Evolutionary conservation across 2,329 filamentous ascomycete species (phyloP), one percentile per base, ranked within the genome.

Genomic region (Alternaria arborescens): DNA sequence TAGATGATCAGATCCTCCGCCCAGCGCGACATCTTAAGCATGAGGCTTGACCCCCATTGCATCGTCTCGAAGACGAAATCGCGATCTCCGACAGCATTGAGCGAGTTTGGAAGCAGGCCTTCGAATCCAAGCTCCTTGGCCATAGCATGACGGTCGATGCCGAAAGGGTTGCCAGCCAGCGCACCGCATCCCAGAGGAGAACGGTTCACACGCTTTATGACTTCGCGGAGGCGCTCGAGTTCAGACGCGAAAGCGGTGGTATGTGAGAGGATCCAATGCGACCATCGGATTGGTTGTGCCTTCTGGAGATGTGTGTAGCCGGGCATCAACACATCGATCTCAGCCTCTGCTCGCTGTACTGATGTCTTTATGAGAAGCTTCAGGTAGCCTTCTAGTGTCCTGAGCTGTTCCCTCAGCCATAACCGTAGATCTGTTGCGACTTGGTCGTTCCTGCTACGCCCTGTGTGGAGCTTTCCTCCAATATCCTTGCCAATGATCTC

Each of bases 271-370:
- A 97, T 83, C 90, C 90, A 94, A 74, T 95, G 92, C 56, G 86
- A 88, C 90, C 90, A 97, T 62, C 91, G 84, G 68, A 97, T 88
- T 1, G 92, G 92, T 80, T 91, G 87, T 4, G 92, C 92, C 54
- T 91, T 89, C 81, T 97, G 93, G 36, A 95, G 81, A 79, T 97
- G 93, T 14, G 92, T 96, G 81, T 97, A 97, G 3, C 91, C 91
- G 1, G 93, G 93, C 91, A 97, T 95, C 72, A 96, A 78, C 66
- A 87, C 84, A 68, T 91, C 89, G 65, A 94, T 88, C 71, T 95
- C 91, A 36, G 83, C 79, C 83, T 93, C 90, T 2, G 92, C 91
- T 28, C 92, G 86, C 47, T 82, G 81, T 36, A 88, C 85, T 14
- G 89, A 87, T 48, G 93, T 90, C 71, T 87, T 83, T 41, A 97